Evolutionary conservation across 1,284 basidiomycete genomes (phyloP), one percentile per base, ranked within the genome.

Genomic region (Leccinum discolor): DNA sequence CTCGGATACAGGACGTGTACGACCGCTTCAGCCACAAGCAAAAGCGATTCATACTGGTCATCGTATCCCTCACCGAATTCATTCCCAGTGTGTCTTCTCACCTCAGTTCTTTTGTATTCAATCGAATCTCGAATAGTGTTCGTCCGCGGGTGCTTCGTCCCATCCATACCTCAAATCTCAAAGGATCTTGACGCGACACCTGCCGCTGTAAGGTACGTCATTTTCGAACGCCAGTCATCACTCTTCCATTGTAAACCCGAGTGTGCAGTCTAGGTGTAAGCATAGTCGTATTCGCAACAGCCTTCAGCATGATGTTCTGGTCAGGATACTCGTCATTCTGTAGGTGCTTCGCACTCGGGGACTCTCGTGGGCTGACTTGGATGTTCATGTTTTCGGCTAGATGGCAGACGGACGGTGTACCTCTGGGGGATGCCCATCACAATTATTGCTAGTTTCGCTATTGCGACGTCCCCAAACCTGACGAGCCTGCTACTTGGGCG

Each of bases 361-460:
- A 21, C 18, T 50, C 21, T 23, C 12, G 11, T 14, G 11, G n/a
- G 26, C 10, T n/a, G n/a, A 29, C 4, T 86, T 88, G 0, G 88
- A 91, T 72, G 89, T 89, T 70, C 80, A 88, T 5, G 79, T 90
- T 23, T 78, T 81, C 8, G 50, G 85, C 82, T 59, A 80, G 79
- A 82, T 67, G 84, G 84, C 11, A 74, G 84, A 11, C 73, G 77
- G 56, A 72, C 74, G 1, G 75, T 84, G 38, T 86, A 83, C 67
- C 66, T 87, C 11, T 71, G 73, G 63, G 80, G 79, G 44, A 74
- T 86, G 64, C 86, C 85, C 0, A 78, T 86, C 38, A 78, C 81
- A 64, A 77, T 80, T 11, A 65, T 82, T 1, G 82, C 76, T 6
- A 82, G 78, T 26, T 72, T 86, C 10, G 83, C 82, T 16, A 80